Base-by-base conservation (phyloP, 306 rosid species). In the Benincasa hispida region DNA sequence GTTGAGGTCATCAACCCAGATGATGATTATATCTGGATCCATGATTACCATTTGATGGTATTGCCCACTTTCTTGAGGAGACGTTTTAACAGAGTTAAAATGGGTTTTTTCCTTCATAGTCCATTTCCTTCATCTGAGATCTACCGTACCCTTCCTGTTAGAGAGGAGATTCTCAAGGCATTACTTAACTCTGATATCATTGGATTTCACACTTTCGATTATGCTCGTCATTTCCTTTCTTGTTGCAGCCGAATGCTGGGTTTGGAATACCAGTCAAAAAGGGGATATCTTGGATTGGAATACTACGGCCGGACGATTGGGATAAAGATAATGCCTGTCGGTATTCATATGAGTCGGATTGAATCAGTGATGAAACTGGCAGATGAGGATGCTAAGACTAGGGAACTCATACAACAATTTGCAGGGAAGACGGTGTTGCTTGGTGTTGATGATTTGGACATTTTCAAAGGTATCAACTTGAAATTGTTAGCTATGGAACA, bases 161-260 rank as follows among this genome's bases (percentile, higher is more conserved):
- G 93, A 80, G 96, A 89, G 80, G 93, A 91, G 85, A 89, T 91
- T 84, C 89, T 91, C 66, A 89, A 87, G 86, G 91, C 96, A 57
- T 78, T 89, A 74, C 93, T 91, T 19, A 91, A 91, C 86, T 84
- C 90, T 45, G 93, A 91, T 81, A 89, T 91, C 79, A 91, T 91
- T 61, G 96, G 93, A 34, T 91, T 91, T 77, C 96, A 91, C 84
- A 91, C 96, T 50, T 91, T 89, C 22, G 96, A 91, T 80, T 91
- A 91, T 79, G 96, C 96, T 65, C 96, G 96, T 15, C 93, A 89
- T 86, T 91, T 91, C 77, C 97, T 91, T 73, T 87, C 97, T 34
- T 91, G 97, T 79, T 91, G 97, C 78, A 89, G 97, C 68, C 88
- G 94, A 17, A 87, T 91, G 94, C 85, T 91, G 87, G 97, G 97